A percentile compares a stretch with the other conserved stretches of the same genome.
Conservation (phyloP, 2,329 filamentous ascomycete species). For the Sphaerulina musiva region DNA sequence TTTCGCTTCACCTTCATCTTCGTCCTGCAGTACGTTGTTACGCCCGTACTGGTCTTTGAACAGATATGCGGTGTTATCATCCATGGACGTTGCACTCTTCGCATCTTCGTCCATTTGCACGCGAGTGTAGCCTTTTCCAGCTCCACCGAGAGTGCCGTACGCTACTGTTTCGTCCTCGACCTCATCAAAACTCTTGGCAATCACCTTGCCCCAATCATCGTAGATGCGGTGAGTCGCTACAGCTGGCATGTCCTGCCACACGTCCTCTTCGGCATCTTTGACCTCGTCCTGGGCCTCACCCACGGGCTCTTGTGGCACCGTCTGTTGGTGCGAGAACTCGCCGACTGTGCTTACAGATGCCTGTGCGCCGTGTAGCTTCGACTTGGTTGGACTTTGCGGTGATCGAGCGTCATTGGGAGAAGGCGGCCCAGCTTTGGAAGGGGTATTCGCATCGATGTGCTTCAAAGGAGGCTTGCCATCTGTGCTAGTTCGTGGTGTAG, state of each 20-base stretch:
- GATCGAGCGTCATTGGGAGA: background rate
- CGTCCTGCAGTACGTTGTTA: slow-evolving; percentile 52
- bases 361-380: slow-evolving; percentile 16
- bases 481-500: slow-evolving; percentile 3
- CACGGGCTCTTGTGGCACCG: slow-evolving; percentile 46
- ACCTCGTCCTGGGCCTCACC: slow-evolving; percentile 44
- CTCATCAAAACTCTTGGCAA: slow-evolving; percentile 71
- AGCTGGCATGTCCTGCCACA: slow-evolving; percentile 95
- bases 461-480: slow-evolving; percentile 1
- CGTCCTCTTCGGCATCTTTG: slow-evolving; percentile 50
- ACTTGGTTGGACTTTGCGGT: slow-evolving; percentile 8
- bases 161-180: slow-evolving; percentile 62
- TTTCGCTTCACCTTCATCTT: slow-evolving; percentile 67
- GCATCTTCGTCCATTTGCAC: slow-evolving; percentile 94
- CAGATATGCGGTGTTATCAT: slow-evolving; percentile 92
- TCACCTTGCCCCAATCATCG: slow-evolving; percentile 81
- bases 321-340: slow-evolving; percentile 85
- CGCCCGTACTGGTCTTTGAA: slow-evolving; percentile 65
- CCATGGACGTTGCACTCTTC: slow-evolving; percentile 88
- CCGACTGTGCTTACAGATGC: slow-evolving; percentile 46
- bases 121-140: slow-evolving; percentile 89
- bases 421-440: slow-evolving; percentile 1
- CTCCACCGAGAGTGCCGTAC: slow-evolving; percentile 75
- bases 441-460: background rate
- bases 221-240: slow-evolving; percentile 92